Percentiles rank a stretch among this genome's conserved stretches.
These are phyloP conservation scores for Sarcomyxa edulis DNA, from an alignment of 768 basidiomycete genomes.

Conservation along the genomic window DNA sequence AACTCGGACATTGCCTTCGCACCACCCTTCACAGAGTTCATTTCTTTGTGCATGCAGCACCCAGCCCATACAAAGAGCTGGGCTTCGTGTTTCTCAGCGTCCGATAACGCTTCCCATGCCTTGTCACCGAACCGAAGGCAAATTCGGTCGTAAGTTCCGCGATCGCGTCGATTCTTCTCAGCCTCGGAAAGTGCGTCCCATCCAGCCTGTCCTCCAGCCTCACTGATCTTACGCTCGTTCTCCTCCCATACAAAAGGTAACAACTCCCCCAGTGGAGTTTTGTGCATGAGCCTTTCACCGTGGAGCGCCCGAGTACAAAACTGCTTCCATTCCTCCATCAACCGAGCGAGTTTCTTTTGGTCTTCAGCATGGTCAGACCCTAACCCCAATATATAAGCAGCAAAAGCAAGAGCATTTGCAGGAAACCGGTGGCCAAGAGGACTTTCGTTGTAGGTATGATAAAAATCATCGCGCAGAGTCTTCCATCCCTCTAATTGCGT, in stretches of 20 bases:
- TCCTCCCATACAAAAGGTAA: conserved; percentile 11
- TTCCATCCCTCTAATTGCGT: not conserved
- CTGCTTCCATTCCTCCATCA: conserved; percentile 13
- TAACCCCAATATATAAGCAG: conserved; percentile 15
- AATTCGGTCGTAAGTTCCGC: conserved; percentile 10
- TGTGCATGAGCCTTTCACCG: conserved; percentile 10
- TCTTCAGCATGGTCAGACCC: conserved; percentile 18
- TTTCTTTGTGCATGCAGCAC: conserved; percentile 35
- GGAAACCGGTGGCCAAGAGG: not conserved
- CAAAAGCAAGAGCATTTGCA: not conserved
- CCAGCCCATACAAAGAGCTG: conserved; percentile 29
- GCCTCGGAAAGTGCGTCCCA: conserved; percentile 17
- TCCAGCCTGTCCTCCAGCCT: conserved; percentile 18
- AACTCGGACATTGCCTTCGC: conserved; percentile 18
- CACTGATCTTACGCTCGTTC: conserved; percentile 15
- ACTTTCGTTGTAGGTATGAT: not conserved
- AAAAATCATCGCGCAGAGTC: not conserved
- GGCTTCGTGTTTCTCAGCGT: conserved; percentile 10
- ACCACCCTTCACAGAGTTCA: conserved; percentile 26
- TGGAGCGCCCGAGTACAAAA: conserved; percentile 8
- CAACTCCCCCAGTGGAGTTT: conserved; percentile 11
- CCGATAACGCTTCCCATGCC: conserved; percentile 14
- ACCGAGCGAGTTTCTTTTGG: conserved; percentile 13
- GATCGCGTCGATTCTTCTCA: conserved; percentile 15
- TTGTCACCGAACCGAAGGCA: conserved; percentile 17